These are phyloP conservation scores for Fusarium sp. DNA, from an alignment of 2,329 filamentous ascomycete species.

Conservation along the genomic window DNA sequence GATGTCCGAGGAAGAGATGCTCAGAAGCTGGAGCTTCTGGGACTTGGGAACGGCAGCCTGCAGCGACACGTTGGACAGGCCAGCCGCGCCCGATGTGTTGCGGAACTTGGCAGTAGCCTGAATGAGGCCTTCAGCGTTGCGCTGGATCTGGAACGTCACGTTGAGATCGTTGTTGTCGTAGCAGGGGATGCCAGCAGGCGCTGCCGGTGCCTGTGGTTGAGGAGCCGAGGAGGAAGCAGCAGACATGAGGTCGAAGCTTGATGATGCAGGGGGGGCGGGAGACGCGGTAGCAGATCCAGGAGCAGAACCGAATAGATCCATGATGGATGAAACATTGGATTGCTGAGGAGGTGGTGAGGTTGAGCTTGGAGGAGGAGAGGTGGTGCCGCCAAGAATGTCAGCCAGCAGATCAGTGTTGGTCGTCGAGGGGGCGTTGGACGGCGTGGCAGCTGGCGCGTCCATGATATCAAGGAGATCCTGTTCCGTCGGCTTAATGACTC, in stretches of 20 bases:
- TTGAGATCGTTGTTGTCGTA: slow-evolving; percentile 89
- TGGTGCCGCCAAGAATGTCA: slow-evolving; percentile 87
- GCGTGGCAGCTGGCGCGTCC: slow-evolving; percentile 73
- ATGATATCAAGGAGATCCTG: slow-evolving; percentile 95
- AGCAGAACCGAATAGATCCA: slow-evolving; percentile 82
- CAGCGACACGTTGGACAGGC: slow-evolving; percentile 80
- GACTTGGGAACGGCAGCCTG: slow-evolving; percentile 97
- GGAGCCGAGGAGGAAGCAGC: slow-evolving; percentile 61
- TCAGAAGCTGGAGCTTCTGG: slow-evolving; percentile 92
- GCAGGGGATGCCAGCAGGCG: slow-evolving; percentile 72
- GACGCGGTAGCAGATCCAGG: slow-evolving; percentile 52
- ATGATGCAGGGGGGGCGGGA: slow-evolving; percentile 52
- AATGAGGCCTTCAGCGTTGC: slow-evolving; percentile 81
- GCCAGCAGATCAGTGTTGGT: slow-evolving; percentile 90
- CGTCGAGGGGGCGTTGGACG: slow-evolving; percentile 63
- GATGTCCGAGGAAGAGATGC: slow-evolving; percentile 85
- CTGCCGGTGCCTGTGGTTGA: slow-evolving; percentile 50
- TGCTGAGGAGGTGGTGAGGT: slow-evolving; percentile 63
- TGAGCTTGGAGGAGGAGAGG: slow-evolving; percentile 55
- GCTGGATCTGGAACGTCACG: slow-evolving; percentile 85
- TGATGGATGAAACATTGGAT: slow-evolving; percentile 78
- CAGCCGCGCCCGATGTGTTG: slow-evolving; percentile 75
- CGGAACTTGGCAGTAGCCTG: slow-evolving; percentile 88
- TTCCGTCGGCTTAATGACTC: slow-evolving; percentile 84
- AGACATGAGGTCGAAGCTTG: slow-evolving; percentile 63